phyloP scores from a whole-genome alignment of 2,329 filamentous ascomycete species.

The Amauroascus verrucosus region DNA sequence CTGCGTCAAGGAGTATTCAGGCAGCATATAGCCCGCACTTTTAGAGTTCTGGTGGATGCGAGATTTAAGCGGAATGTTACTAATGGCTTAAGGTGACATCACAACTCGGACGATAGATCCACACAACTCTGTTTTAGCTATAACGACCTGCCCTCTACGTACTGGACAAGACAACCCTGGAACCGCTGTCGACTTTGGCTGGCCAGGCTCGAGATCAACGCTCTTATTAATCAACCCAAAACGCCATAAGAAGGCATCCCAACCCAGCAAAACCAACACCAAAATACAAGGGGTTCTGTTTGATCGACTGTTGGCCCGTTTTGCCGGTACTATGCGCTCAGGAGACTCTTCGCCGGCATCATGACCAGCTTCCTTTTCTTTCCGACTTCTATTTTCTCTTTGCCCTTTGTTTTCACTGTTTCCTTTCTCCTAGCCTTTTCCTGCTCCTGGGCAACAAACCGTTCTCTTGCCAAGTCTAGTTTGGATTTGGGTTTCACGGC shows the following conservation, averaged over 20 bases:
- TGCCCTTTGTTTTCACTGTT: slow-evolving; percentile 7
- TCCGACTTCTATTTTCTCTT: neutral
- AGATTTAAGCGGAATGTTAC: slow-evolving; percentile 9
- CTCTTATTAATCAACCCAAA: slow-evolving; percentile 1
- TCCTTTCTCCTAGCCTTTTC: slow-evolving; percentile 21
- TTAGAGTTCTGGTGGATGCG: neutral
- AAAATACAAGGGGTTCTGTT: neutral
- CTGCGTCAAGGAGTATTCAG: too few species aligned
- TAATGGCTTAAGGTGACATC: slow-evolving; percentile 9
- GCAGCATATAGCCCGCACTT: too few species aligned
- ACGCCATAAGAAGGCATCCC: neutral
- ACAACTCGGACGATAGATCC: slow-evolving; percentile 1
- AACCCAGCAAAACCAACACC: neutral
- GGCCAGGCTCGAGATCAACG: neutral
- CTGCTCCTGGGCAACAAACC: slow-evolving; percentile 40
- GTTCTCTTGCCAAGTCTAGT: slow-evolving; percentile 49
- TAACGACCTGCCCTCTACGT: slow-evolving; percentile 1
- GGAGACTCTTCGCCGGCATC: slow-evolving; percentile 3
- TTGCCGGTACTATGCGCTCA: slow-evolving; percentile 12
- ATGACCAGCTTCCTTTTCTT: neutral
- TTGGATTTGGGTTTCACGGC: slow-evolving; percentile 37
- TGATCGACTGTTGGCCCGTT: neutral
- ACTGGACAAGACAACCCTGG: neutral
- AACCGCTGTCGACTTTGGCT: neutral
- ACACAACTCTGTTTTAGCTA: neutral